Base-by-base conservation (phyloP, 192 early-diverging fungal genomes). In the Backusella psychrophila region DNA sequence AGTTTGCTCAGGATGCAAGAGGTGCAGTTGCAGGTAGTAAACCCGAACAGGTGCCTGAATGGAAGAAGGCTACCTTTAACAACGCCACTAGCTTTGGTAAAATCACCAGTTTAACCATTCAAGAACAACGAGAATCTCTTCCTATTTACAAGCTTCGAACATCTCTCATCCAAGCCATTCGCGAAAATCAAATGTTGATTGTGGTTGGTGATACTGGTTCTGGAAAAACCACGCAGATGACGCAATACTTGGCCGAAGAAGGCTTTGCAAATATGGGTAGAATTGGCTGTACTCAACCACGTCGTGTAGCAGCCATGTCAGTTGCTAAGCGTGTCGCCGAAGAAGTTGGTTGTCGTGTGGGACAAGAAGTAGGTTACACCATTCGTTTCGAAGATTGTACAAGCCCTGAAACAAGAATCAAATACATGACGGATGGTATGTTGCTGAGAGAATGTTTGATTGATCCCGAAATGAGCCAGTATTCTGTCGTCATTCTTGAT, bases 381-480 rank as follows among this genome's bases (percentile, higher is more conserved):
- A 98, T 99, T 77, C 95, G 98, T 69, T 99, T 99, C 72, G 98
- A 99, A 82, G 98, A 99, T 82, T 97, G 96, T 84, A 98, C 96
- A 6, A 91, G 91, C 39, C 91, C 92, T 5, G 88, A 90, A 63
- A 99, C 98, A 6, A 86, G 82, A 73, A 94, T 99, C 77, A 99
- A 98, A 84, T 98, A 98, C 85, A 98, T 99, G 98, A 99, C 98
- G 17, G 98, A 98, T 76, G 98, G 98, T 84, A 95, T 98, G 92
- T 78, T 99, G 23, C 84, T 98, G 67, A 89, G 96, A 77, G 98
- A 99, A 77, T 93, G 94, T 74, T 87, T 99, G 66, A 90, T 96
- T 0, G 94, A 97, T 74, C 87, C 93, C 1, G 87, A 89, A 36
- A 86, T 99, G 78, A 85, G 79, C 11, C 91, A 92, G 73, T 99